phyloP scores from a whole-genome alignment of 129 eudicot species.

The Tagetes erecta region DNA sequence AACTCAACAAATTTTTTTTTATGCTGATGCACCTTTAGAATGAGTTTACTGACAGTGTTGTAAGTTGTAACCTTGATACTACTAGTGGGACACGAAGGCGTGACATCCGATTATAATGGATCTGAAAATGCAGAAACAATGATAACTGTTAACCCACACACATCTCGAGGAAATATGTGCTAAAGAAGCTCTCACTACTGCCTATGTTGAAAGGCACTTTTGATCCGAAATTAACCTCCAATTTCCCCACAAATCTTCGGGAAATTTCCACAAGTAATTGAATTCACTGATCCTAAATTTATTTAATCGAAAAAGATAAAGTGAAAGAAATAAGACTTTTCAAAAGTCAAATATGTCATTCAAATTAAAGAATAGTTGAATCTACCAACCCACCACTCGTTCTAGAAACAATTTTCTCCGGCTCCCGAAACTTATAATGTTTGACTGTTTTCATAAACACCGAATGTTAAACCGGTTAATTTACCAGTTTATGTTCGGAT shows the following conservation, averaged over 20 bases:
- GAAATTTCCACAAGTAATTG: slow-evolving; percentile 8
- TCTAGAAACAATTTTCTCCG: background rate
- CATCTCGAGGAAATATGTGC: background rate
- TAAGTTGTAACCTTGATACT: too few species aligned
- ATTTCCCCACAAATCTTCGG: background rate
- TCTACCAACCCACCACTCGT: background rate
- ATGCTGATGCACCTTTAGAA: too few species aligned
- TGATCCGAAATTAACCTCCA: slow-evolving; percentile 4
- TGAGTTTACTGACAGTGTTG: too few species aligned
- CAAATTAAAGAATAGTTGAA: background rate
- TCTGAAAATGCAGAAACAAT: background rate
- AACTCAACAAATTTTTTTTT: too few species aligned
- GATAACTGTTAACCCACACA: slow-evolving; percentile 11
- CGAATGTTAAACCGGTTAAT: too few species aligned
- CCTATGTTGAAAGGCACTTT: background rate
- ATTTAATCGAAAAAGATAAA: background rate
- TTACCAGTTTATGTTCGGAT: too few species aligned
- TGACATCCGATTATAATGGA: background rate
- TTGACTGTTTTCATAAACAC: too few species aligned
- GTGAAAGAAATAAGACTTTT: background rate
- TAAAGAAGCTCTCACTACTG: too few species aligned
- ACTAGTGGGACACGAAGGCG: too few species aligned
- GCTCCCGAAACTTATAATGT: background rate
- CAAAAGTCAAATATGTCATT: background rate
- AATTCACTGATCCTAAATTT: slow-evolving; percentile 11